These are phyloP conservation scores for Podila minutissima DNA, from an alignment of 192 early-diverging fungal genomes.

Conservation along the genomic window DNA sequence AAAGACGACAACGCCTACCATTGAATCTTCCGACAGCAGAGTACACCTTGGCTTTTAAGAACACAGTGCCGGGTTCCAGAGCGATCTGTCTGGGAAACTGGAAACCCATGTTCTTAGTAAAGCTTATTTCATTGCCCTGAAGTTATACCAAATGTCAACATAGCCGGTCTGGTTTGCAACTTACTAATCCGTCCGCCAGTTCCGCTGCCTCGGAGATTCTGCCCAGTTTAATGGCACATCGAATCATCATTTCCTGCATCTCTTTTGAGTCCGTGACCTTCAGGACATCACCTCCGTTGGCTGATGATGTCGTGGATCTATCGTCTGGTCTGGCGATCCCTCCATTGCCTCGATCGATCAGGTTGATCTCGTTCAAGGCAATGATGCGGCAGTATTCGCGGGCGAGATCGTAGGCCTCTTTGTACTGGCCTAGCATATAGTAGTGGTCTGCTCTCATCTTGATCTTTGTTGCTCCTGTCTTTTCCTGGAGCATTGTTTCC, in stretches of 20 bases:
- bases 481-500: slow-evolving; percentile 32
- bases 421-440: slow-evolving; percentile 40
- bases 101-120: not conserved
- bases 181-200: slow-evolving; percentile 25
- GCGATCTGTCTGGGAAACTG: slow-evolving; percentile 5
- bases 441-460: slow-evolving; percentile 45
- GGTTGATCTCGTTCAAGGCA: not conserved
- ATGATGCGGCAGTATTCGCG: slow-evolving; percentile 24
- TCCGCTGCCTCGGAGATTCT: slow-evolving; percentile 5
- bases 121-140: not conserved
- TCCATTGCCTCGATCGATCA: not conserved
- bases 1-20: slow-evolving; percentile 6
- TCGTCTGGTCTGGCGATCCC: not conserved
- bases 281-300: slow-evolving; percentile 2
- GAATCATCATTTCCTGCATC: slow-evolving; percentile 44
- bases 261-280: slow-evolving; percentile 46
- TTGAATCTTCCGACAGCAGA: slow-evolving; percentile 23
- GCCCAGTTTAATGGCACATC: slow-evolving; percentile 26
- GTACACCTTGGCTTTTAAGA: slow-evolving; percentile 39
- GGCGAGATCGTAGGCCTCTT: slow-evolving; percentile 37
- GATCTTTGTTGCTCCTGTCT: slow-evolving; percentile 41
- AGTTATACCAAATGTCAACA: not conserved
- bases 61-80: slow-evolving; percentile 29
- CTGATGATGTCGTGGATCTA: not conserved
- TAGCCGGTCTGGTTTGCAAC: not conserved